Percentiles rank a stretch among this genome's conserved stretches.
phyloP scores from a whole-genome alignment of 768 basidiomycete species.

The Gloeophyllum trabeum region DNA sequence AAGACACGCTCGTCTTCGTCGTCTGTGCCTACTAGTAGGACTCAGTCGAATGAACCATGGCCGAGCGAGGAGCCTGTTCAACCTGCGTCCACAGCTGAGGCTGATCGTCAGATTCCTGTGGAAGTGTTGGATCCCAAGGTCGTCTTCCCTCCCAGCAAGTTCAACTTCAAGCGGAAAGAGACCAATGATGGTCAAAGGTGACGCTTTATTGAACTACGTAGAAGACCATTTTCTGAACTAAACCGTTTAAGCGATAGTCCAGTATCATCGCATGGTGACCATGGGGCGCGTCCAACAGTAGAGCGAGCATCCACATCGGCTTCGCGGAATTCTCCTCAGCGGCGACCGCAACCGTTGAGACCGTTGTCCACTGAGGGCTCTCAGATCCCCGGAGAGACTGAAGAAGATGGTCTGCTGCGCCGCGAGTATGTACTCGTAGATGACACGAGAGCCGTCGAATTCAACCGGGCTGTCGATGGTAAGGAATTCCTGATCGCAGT shows the following conservation, averaged over 20 bases:
- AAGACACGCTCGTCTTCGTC: too few relatives aligned
- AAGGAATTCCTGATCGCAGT: slow-evolving; percentile 15
- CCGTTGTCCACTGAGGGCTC: slow-evolving; percentile 46
- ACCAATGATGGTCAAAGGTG: not conserved
- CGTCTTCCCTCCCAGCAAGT: slow-evolving; percentile 76
- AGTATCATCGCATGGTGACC: too few relatives aligned
- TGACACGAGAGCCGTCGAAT: slow-evolving; percentile 82
- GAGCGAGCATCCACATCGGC: too few relatives aligned
- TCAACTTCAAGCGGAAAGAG: slow-evolving; percentile 46
- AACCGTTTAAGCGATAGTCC: too few relatives aligned
- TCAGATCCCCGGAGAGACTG: slow-evolving; percentile 71
- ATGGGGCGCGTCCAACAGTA: too few relatives aligned
- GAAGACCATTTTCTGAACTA: too few relatives aligned
- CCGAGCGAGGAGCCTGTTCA: slow-evolving; percentile 16
- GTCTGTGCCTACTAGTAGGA: not conserved
- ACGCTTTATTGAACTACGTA: not conserved
- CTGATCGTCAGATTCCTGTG: slow-evolving; percentile 64
- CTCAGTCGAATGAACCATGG: slow-evolving; percentile 1
- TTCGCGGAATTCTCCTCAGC: too few relatives aligned
- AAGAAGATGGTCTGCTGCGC: slow-evolving; percentile 69
- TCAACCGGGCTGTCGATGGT: slow-evolving; percentile 90
- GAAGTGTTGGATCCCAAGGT: slow-evolving; percentile 72
- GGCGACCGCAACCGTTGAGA: too few relatives aligned
- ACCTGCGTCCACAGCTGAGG: slow-evolving; percentile 36
- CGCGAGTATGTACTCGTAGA: slow-evolving; percentile 93